phyloP scores from a whole-genome alignment of 495 filamentous ascomycete species.

The Neurospora sp. region DNA sequence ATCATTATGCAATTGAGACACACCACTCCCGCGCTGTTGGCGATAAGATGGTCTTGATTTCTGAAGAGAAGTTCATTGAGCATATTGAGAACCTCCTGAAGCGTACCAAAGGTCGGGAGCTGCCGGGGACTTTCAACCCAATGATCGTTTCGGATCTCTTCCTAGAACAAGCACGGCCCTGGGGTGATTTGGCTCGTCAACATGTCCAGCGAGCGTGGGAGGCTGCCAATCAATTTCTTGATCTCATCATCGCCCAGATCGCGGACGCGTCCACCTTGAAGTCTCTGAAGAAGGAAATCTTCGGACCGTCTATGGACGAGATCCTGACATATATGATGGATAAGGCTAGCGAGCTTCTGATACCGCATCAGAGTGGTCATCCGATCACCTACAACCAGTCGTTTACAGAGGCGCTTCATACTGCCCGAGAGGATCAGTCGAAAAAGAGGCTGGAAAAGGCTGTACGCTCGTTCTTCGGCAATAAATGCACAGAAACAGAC shows the following conservation, averaged over 20 bases:
- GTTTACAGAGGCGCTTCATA: conserved; percentile 40
- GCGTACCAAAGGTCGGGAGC: conserved; percentile 28
- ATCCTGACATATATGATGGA: conserved; percentile 11
- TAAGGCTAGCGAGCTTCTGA: conserved; percentile 27
- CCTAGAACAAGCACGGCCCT: conserved; percentile 30
- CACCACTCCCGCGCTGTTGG: conserved; percentile 14
- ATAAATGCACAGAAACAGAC: background rate
- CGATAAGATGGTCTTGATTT: background rate
- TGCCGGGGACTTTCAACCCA: conserved; percentile 39
- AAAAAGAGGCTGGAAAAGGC: conserved; percentile 7
- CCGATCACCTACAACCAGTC: conserved; percentile 52
- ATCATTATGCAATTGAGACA: conserved; percentile 19
- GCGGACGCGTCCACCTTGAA: conserved; percentile 23
- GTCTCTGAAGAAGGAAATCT: conserved; percentile 18
- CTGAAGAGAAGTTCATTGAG: conserved; percentile 17
- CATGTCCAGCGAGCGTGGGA: conserved; percentile 20
- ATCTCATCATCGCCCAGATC: conserved; percentile 15
- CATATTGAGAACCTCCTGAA: conserved; percentile 24
- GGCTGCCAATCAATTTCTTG: conserved; percentile 16
- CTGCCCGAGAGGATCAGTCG: conserved; percentile 20
- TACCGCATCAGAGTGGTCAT: conserved; percentile 25
- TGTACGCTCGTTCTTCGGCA: conserved; percentile 12
- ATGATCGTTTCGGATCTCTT: conserved; percentile 38
- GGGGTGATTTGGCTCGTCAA: conserved; percentile 18
- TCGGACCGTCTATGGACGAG: conserved; percentile 20